Evolutionary conservation across 768 basidiomycete species (phyloP).

Genomic region (Russula dissimulans): DNA sequence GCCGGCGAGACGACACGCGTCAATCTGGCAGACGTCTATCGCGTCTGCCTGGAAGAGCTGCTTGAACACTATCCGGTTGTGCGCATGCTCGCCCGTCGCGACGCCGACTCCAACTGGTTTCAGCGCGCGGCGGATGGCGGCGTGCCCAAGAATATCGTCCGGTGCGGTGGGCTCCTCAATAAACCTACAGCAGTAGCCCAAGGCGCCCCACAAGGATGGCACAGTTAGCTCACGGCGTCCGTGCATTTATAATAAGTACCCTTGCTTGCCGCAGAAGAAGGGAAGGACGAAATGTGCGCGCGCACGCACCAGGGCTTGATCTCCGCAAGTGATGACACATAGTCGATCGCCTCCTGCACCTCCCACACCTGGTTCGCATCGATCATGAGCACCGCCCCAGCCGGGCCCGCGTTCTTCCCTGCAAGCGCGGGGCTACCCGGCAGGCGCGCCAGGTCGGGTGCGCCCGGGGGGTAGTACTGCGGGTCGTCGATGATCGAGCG

Average conservation of each 20-base stretch:
- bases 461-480: conserved; percentile 65
- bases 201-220: conserved; percentile 12
- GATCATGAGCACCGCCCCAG: conserved; percentile 92
- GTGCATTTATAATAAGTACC: too few species aligned
- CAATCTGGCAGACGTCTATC: conserved; percentile 93
- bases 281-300: background rate
- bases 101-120: conserved; percentile 79
- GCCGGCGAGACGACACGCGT: conserved; percentile 87
- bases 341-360: conserved; percentile 86
- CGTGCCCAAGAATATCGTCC: conserved; percentile 83
- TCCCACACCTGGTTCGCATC: conserved; percentile 98
- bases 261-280: conserved; percentile 31
- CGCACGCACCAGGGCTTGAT: conserved; percentile 74
- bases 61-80: conserved; percentile 94
- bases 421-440: conserved; percentile 51
- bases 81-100: conserved; percentile 90
- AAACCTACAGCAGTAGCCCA: conserved; percentile 42
- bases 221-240: background rate
- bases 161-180: conserved; percentile 93
- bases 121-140: conserved; percentile 67
- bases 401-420: conserved; percentile 91
- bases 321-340: conserved; percentile 67
- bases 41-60: conserved; percentile 85
- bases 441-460: conserved; percentile 42
- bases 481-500: conserved; percentile 95